These are phyloP conservation scores for Vaccinium vitisidaea DNA, from an alignment of 148 eudicot species.

Conservation along the genomic window DNA sequence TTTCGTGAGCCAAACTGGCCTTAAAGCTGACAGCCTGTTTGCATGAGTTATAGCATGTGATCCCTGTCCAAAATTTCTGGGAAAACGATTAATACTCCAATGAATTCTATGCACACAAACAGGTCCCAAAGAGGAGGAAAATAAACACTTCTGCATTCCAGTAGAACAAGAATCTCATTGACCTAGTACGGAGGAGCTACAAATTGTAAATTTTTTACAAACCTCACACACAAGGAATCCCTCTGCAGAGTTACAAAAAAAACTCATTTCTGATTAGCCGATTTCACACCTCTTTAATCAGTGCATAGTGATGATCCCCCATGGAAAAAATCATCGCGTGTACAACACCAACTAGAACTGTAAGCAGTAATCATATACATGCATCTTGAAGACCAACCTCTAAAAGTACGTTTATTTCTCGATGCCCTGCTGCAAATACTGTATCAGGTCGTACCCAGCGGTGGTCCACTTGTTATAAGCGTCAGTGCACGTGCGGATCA, in stretches of 20 bases:
- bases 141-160: neutral
- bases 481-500: constrained; percentile 89
- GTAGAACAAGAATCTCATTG: neutral
- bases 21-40: neutral
- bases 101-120: neutral
- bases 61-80: neutral
- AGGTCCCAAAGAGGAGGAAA: neutral
- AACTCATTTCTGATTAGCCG: constrained; percentile 4
- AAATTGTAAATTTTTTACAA: constrained; percentile 6
- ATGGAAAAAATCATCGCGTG: neutral
- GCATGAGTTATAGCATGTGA: neutral
- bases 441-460: constrained; percentile 96
- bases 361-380: constrained; percentile 12
- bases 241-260: constrained; percentile 6
- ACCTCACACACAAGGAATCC: constrained; percentile 17
- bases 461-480: constrained; percentile 99
- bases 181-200: neutral
- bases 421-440: constrained; percentile 94
- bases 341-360: neutral
- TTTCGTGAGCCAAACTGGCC: neutral
- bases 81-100: neutral
- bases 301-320: neutral
- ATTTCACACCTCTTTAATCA: constrained; percentile 9
- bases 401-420: constrained; percentile 53
- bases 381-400: constrained; percentile 6